Evolutionary conservation across 495 filamentous ascomycete genomes (phyloP).

Genomic region (Chlorociboria aeruginascens): DNA sequence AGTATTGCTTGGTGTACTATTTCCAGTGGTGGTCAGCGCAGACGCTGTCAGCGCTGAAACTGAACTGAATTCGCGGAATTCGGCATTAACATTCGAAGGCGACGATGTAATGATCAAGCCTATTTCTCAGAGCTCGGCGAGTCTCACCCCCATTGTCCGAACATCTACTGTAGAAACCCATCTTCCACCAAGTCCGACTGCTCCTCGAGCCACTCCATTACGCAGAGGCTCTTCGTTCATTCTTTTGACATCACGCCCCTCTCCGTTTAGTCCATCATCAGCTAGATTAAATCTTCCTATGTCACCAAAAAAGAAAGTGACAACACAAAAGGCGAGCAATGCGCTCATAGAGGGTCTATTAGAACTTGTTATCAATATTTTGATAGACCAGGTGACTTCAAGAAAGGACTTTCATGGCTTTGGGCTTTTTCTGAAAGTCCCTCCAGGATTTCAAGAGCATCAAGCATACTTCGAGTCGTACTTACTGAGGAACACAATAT

Average conservation of each 20-base stretch:
- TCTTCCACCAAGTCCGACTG: slow-evolving; percentile 27
- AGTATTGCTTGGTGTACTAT: slow-evolving; percentile 64
- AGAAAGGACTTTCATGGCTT: slow-evolving; percentile 88
- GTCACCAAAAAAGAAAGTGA: slow-evolving; percentile 40
- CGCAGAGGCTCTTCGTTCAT: slow-evolving; percentile 82
- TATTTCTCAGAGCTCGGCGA: slow-evolving; percentile 40
- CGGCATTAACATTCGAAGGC: slow-evolving; percentile 71
- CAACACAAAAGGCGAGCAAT: slow-evolving; percentile 45
- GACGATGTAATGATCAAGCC: slow-evolving; percentile 73
- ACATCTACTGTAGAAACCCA: slow-evolving; percentile 50
- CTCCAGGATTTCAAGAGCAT: slow-evolving; percentile 84
- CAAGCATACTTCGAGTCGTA: slow-evolving; percentile 93
- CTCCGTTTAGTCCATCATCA: slow-evolving; percentile 39
- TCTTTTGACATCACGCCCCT: slow-evolving; percentile 60
- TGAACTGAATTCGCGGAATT: slow-evolving; percentile 70
- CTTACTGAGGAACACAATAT: slow-evolving; percentile 62
- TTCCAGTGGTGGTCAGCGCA: slow-evolving; percentile 73
- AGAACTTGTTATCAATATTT: slow-evolving; percentile 63
- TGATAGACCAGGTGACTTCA: slow-evolving; percentile 67
- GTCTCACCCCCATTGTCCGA: slow-evolving; percentile 50
- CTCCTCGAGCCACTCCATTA: slow-evolving; percentile 41
- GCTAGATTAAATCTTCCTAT: slow-evolving; percentile 50
- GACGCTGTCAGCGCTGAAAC: slow-evolving; percentile 70
- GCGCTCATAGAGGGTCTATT: slow-evolving; percentile 62
- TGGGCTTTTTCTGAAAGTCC: slow-evolving; percentile 76